These are phyloP conservation scores for Allomyces arbusculus DNA, from an alignment of 192 early-diverging fungal genomes.

Conservation along the genomic window DNA sequence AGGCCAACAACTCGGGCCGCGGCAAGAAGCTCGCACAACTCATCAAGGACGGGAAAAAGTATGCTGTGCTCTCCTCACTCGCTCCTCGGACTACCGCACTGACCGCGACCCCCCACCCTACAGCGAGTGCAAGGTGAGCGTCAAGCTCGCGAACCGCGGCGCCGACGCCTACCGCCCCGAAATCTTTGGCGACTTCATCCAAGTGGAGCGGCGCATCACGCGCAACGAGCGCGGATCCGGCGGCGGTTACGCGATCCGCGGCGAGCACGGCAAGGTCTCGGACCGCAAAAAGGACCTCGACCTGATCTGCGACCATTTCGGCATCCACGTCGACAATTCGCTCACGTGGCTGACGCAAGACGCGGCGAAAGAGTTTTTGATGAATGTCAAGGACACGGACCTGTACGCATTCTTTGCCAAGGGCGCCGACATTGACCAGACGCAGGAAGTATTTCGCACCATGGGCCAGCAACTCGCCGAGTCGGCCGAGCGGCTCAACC, in stretches of 20 bases:
- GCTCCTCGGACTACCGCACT: not conserved
- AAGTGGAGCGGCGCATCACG: constrained; percentile 64
- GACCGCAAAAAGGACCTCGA: constrained; percentile 65
- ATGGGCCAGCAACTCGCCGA: not conserved
- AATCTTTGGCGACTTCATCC: constrained; percentile 57
- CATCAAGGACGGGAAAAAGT: constrained; percentile 60
- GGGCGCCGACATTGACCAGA: not conserved
- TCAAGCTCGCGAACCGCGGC: constrained; percentile 65
- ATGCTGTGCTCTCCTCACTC: constrained; percentile 9
- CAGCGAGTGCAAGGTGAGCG: constrained; percentile 39
- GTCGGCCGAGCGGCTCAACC: not conserved
- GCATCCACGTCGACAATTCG: constrained; percentile 82
- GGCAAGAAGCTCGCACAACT: constrained; percentile 52
- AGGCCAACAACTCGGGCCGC: constrained; percentile 69
- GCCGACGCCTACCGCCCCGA: constrained; percentile 62
- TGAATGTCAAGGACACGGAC: not conserved
- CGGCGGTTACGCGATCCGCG: constrained; percentile 61
- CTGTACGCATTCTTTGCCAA: not conserved
- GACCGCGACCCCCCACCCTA: not conserved
- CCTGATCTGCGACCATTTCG: constrained; percentile 68
- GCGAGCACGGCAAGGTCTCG: constrained; percentile 38
- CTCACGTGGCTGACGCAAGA: constrained; percentile 87
- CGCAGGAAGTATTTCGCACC: not conserved
- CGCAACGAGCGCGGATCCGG: constrained; percentile 12
- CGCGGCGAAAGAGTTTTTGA: constrained; percentile 58